phyloP scores from a whole-genome alignment of 345 rosid species.

The Psidium friedrichsthalianum region DNA sequence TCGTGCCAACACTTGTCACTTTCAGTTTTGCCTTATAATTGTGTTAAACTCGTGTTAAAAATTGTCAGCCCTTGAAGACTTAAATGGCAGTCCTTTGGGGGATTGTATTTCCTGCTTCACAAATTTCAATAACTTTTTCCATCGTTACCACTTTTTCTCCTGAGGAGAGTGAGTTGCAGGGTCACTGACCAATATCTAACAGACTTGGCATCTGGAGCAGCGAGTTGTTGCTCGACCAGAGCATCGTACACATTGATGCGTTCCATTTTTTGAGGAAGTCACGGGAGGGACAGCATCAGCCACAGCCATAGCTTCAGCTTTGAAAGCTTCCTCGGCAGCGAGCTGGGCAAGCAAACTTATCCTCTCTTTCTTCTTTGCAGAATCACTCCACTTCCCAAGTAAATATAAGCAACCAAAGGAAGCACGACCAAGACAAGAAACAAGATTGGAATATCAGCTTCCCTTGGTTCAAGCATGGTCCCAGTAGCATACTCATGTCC shows the following conservation, averaged over 20 bases:
- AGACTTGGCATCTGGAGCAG: constrained; percentile 83
- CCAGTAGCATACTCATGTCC: constrained; percentile 72
- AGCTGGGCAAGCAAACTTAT: constrained; percentile 53
- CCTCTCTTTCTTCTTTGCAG: constrained; percentile 50
- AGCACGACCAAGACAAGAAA: constrained; percentile 77
- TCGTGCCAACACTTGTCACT: not conserved
- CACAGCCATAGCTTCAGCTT: constrained; percentile 40
- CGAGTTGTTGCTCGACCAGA: constrained; percentile 64
- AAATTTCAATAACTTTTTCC: not conserved
- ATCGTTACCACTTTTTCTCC: not conserved
- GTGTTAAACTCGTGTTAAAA: not conserved
- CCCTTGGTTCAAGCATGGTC: constrained; percentile 97
- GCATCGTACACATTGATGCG: constrained; percentile 64
- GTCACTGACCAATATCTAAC: constrained; percentile 65
- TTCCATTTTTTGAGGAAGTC: constrained; percentile 29
- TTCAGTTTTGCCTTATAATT: not conserved
- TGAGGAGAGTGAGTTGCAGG: not conserved
- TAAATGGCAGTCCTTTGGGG: not conserved
- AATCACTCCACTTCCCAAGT: constrained; percentile 84
- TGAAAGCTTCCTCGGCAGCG: constrained; percentile 70
- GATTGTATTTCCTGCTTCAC: not conserved
- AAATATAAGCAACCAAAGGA: constrained; percentile 65
- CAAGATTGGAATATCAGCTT: constrained; percentile 63
- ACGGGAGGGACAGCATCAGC: constrained; percentile 23
- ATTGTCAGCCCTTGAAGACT: not conserved